Conservation (phyloP, 352 stramenopile genomes). For the Phytophthora sojae region DNA sequence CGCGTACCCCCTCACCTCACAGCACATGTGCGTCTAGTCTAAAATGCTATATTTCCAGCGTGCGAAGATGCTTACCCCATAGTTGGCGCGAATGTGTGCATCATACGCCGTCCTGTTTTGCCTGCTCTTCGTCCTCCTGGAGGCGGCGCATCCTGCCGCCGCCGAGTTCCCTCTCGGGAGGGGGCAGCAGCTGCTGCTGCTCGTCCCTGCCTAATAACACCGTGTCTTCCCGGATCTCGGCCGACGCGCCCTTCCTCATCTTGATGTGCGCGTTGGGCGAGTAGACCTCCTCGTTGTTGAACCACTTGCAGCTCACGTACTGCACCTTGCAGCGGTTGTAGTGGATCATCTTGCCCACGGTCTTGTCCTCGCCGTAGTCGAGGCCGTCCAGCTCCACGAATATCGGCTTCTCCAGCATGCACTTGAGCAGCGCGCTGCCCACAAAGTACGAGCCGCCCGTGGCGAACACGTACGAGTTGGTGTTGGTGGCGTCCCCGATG, state of each 20-base stretch:
- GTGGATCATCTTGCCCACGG: conserved; percentile 85
- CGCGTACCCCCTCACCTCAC: too few relatives aligned
- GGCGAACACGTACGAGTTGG: conserved; percentile 84
- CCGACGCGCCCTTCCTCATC: conserved; percentile 72
- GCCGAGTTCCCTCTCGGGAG: conserved; percentile 14
- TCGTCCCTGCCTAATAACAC: conserved; percentile 59
- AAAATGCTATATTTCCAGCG: conserved; percentile 41
- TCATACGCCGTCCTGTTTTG: conserved; percentile 18
- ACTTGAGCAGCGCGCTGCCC: conserved; percentile 70
- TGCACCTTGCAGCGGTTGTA: conserved; percentile 80
- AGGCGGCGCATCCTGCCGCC: conserved; percentile 36
- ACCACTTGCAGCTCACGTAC: conserved; percentile 89
- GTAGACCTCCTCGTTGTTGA: conserved; percentile 86
- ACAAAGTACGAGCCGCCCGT: conserved; percentile 83
- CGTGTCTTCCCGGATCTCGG: conserved; percentile 66
- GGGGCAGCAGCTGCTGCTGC: conserved; percentile 20
- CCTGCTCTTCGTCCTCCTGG: conserved; percentile 13
- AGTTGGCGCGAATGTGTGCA: neutral
- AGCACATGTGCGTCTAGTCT: conserved; percentile 32
- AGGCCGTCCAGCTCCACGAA: conserved; percentile 72
- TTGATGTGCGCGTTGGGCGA: conserved; percentile 70
- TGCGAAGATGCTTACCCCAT: conserved; percentile 18
- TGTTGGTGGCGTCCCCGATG: conserved; percentile 62
- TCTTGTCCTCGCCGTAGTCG: conserved; percentile 84
- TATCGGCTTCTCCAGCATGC: conserved; percentile 66